A percentile compares a stretch with the other conserved stretches of the same genome.
Evolutionary conservation across 2,329 filamentous ascomycete species (phyloP).

Genomic region (Fusarium sp.): DNA sequence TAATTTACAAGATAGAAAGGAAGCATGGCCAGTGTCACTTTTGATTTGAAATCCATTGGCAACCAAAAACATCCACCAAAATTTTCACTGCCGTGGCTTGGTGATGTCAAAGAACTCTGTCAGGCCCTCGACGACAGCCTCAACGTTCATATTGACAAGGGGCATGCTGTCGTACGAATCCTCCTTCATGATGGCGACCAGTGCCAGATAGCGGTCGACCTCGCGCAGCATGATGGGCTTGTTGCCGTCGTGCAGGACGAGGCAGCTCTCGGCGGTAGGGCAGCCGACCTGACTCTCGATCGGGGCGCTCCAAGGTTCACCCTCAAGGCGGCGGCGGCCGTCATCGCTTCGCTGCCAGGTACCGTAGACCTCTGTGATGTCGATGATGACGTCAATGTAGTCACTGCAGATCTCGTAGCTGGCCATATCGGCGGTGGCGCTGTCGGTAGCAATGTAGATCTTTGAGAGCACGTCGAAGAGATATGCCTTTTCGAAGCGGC

Average conservation of each 20-base stretch:
- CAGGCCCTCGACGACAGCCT: conserved; percentile 81
- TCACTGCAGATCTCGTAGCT: conserved; percentile 99
- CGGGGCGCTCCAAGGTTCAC: conserved; percentile 68
- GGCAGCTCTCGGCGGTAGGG: conserved; percentile 73
- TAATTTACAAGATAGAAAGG: conserved; percentile 34
- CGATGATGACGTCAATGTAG: conserved; percentile 98
- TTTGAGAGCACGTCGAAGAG: conserved; percentile 98
- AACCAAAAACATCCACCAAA: neutral
- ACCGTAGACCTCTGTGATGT: conserved; percentile 95
- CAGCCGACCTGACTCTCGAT: conserved; percentile 75
- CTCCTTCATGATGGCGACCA: conserved; percentile 89
- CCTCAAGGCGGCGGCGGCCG: conserved; percentile 67
- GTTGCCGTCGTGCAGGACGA: conserved; percentile 72
- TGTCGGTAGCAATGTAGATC: conserved; percentile 98
- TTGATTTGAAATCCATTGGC: neutral
- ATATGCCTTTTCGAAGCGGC: conserved; percentile 97
- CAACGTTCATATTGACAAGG: conserved; percentile 87
- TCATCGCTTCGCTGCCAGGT: conserved; percentile 70
- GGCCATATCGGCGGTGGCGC: conserved; percentile 90
- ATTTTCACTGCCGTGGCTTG: conserved; percentile 59
- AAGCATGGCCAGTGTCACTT: neutral
- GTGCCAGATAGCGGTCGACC: conserved; percentile 78
- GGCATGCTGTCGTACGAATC: conserved; percentile 86
- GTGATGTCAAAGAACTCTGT: conserved; percentile 82
- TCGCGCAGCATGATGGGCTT: conserved; percentile 75